phyloP scores from a whole-genome alignment of 441 rosid species.

The Gossypium davidsonii region DNA sequence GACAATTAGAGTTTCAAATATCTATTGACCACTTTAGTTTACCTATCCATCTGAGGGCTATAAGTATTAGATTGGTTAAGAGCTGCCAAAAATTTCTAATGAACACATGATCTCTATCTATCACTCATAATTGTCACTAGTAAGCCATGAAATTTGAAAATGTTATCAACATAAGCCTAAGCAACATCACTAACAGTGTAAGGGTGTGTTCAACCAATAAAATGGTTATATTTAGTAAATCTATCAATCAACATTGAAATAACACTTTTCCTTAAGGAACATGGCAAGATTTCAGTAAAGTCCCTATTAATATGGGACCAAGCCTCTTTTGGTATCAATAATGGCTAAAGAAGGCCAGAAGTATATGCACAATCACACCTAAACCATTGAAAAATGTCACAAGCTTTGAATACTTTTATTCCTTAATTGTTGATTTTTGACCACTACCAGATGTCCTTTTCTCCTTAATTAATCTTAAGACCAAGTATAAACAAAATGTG shows the following conservation, averaged over 20 bases:
- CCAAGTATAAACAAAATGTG: not conserved
- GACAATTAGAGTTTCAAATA: not conserved
- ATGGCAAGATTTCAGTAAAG: not conserved
- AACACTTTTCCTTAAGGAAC: not conserved
- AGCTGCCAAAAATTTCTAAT: not conserved
- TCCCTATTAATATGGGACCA: not conserved
- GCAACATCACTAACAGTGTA: not conserved
- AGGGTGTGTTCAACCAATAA: not conserved
- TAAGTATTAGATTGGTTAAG: not conserved
- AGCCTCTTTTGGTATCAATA: not conserved
- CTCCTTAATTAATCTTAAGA: not conserved
- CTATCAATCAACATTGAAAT: not conserved
- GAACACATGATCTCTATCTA: not conserved
- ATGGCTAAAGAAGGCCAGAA: not conserved
- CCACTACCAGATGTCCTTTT: not conserved
- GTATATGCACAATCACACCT: not conserved
- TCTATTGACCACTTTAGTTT: not conserved
- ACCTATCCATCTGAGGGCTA: not conserved
- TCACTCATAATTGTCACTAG: not conserved
- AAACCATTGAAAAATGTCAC: not conserved
- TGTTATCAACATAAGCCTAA: not conserved
- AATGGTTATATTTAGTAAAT: not conserved
- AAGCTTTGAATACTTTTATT: not conserved
- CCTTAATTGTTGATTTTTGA: not conserved
- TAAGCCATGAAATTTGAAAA: not conserved